Percentiles rank a stretch among this genome's conserved stretches.
Evolutionary conservation across 2,329 filamentous ascomycete genomes (phyloP).

Genomic region (Fusarium nodosum): DNA sequence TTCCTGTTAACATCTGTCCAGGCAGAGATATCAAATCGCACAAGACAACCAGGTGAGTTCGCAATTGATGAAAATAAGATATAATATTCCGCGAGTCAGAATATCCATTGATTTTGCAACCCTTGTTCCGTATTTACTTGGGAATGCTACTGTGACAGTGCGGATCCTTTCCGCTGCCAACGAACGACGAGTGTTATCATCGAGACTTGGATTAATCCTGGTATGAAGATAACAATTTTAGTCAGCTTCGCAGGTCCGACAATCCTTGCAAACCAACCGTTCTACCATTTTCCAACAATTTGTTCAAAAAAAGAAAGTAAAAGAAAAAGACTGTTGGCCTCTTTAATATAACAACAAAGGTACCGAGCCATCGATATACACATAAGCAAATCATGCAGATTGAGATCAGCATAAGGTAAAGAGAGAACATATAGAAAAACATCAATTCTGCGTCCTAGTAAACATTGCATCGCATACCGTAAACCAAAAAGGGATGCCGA

Average conservation of each 20-base stretch:
- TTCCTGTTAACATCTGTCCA: neutral
- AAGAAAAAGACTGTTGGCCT: neutral
- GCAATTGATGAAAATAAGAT: neutral
- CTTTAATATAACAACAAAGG: fast-evolving
- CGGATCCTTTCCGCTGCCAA: neutral
- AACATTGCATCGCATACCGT: neutral
- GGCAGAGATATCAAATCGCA: neutral
- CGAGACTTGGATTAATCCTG: neutral
- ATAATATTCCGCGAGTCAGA: neutral
- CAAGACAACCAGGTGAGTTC: fast-evolving
- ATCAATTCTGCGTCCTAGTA: neutral
- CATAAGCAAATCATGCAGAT: neutral
- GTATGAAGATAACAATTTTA: neutral
- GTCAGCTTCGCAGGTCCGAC: neutral
- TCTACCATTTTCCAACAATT: neutral
- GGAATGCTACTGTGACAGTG: neutral
- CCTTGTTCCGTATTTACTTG: neutral
- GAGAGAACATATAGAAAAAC: fast-evolving
- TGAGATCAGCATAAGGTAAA: neutral
- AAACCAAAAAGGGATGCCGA: neutral
- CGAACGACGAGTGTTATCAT: neutral
- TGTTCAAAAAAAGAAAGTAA: neutral
- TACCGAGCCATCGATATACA: neutral
- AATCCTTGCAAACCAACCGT: neutral
- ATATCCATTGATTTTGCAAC: neutral